Evolutionary conservation across 371 early-diverging fungal genomes (phyloP).

Genomic region (Apophysomyces ossiformis): DNA sequence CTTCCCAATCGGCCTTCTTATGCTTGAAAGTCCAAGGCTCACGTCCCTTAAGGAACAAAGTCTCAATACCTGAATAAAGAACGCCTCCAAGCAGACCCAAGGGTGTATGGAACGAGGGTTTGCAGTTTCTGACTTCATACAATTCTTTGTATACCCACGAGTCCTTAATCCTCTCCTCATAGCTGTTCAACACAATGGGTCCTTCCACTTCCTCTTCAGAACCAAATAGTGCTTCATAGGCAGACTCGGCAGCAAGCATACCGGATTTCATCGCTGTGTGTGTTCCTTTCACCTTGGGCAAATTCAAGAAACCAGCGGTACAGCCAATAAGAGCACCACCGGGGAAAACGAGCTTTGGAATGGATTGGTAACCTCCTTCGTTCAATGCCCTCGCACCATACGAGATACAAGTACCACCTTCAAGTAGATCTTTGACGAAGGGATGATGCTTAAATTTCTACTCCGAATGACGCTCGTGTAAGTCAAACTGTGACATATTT

Average conservation of each 20-base stretch:
- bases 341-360: constrained; percentile 94
- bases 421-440: constrained; percentile 74
- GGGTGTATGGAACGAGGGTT: constrained; percentile 93
- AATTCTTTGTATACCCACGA: constrained; percentile 96
- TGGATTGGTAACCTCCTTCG: constrained; percentile 94
- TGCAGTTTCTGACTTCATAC: constrained; percentile 87
- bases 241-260: constrained; percentile 88
- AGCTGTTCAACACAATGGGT: constrained; percentile 62
- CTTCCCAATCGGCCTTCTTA: constrained; percentile 82
- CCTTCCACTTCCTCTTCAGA: constrained; percentile 41
- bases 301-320: constrained; percentile 96
- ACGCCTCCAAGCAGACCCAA: constrained; percentile 92
- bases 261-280: constrained; percentile 99
- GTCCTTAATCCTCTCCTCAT: constrained; percentile 81
- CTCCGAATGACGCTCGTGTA: constrained; percentile 16
- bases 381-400: constrained; percentile 97
- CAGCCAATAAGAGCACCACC: constrained; percentile 97
- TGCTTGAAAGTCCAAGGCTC: constrained; percentile 96
- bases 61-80: constrained; percentile 88
- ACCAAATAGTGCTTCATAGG: constrained; percentile 68
- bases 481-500: constrained; percentile 13
- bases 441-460: constrained; percentile 95
- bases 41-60: constrained; percentile 86
- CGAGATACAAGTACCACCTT: constrained; percentile 91
- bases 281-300: constrained; percentile 98